Conservation (phyloP, 2,329 filamentous ascomycete species). For the Pseudogymnoascus sp. region DNA sequence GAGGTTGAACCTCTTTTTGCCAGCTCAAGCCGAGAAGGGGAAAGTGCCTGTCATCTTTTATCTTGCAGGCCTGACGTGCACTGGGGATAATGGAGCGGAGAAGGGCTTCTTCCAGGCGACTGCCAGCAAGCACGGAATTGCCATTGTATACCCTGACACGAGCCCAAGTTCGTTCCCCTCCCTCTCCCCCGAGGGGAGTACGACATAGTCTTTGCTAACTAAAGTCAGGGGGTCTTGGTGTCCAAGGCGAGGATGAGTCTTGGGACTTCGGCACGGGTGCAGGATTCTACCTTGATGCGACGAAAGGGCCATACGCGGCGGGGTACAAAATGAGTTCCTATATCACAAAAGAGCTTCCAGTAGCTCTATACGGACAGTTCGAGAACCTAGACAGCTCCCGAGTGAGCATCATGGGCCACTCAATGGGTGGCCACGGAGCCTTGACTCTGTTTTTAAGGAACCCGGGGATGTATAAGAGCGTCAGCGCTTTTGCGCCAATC, state of each 20-base stretch:
- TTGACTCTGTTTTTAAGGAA: conserved; percentile 88
- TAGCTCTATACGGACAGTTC: conserved; percentile 64
- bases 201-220: not conserved
- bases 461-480: conserved; percentile 80
- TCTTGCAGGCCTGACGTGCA: conserved; percentile 90
- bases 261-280: conserved; percentile 92
- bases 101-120: conserved; percentile 87
- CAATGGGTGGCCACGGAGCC: conserved; percentile 95
- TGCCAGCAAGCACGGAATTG: conserved; percentile 73
- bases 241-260: conserved; percentile 75
- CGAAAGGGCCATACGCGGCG: conserved; percentile 59
- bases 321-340: conserved; percentile 96
- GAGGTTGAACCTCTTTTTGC: conserved; percentile 87
- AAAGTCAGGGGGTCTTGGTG: conserved; percentile 58
- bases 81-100: conserved; percentile 74
- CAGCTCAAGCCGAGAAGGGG: conserved; percentile 53
- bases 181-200: not conserved
- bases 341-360: conserved; percentile 79
- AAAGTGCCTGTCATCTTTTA: conserved; percentile 85
- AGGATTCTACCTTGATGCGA: conserved; percentile 91
- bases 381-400: conserved; percentile 59
- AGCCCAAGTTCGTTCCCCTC: conserved; percentile 59
- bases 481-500: conserved; percentile 87
- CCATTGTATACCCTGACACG: conserved; percentile 92
- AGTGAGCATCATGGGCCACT: conserved; percentile 85